Evolutionary conservation across 83 land plant genomes (phyloP).

Genomic region (Diphasiastrum complanatum): DNA sequence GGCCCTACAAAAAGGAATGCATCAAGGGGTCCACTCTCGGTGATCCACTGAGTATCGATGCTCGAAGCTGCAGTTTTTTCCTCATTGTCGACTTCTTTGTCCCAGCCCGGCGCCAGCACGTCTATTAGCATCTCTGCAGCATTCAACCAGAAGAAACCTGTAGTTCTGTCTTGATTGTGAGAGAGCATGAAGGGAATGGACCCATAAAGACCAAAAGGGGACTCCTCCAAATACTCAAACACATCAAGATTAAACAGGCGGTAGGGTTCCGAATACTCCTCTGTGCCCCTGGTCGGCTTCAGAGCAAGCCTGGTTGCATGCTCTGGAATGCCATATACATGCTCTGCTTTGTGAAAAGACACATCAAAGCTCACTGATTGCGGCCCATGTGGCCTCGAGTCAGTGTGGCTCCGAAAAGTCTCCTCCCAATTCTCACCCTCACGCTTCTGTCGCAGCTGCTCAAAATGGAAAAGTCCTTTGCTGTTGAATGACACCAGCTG

Average conservation of each 20-base stretch:
- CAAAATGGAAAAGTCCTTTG: constrained; percentile 85
- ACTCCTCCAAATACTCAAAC: constrained; percentile 78
- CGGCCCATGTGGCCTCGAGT: constrained; percentile 82
- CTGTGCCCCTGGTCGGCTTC: constrained; percentile 77
- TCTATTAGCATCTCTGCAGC: constrained; percentile 98
- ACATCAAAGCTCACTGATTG: constrained; percentile 89
- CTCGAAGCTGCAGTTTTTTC: constrained; percentile 1
- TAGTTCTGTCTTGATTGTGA: constrained; percentile 38
- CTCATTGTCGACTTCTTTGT: constrained; percentile 21
- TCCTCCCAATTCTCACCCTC: constrained; percentile 87
- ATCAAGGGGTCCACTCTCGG: constrained; percentile 85
- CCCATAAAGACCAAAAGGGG: constrained; percentile 93
- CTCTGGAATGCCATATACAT: constrained; percentile 94
- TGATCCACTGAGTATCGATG: constrained; percentile 84
- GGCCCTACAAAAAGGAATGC: constrained; percentile 89
- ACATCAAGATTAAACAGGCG: constrained; percentile 89
- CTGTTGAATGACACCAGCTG: constrained; percentile 65
- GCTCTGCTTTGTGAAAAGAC: constrained; percentile 77
- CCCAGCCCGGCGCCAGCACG: constrained; percentile 78
- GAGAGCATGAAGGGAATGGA: constrained; percentile 86
- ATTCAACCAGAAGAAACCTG: constrained; percentile 93
- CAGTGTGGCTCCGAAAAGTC: constrained; percentile 64
- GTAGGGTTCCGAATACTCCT: constrained; percentile 83
- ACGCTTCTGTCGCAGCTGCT: constrained; percentile 62
- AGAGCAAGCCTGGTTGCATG: constrained; percentile 76